Evolutionary conservation across 495 filamentous ascomycete genomes (phyloP).

Genomic region (Symbiotaphrina buchneri): DNA sequence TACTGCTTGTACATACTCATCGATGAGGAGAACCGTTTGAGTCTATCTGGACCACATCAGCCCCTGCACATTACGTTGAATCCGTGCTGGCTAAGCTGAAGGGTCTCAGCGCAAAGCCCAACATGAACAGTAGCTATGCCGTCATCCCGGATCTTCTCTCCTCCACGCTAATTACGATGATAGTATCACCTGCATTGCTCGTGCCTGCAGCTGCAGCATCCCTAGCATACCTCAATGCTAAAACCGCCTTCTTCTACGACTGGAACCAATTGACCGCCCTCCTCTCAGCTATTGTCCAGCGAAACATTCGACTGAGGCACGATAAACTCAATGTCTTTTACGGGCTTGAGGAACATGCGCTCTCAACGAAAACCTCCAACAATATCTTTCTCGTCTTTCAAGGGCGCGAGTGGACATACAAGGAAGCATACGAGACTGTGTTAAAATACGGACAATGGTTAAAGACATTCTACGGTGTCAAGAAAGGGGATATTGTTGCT

Average conservation of each 20-base stretch:
- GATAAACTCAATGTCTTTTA: conserved; percentile 64
- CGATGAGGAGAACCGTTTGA: too few species aligned
- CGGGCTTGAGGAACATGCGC: conserved; percentile 44
- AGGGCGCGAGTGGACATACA: conserved; percentile 56
- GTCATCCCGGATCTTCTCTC: background rate
- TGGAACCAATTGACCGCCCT: conserved; percentile 24
- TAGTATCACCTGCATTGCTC: conserved; percentile 17
- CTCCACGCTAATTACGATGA: background rate
- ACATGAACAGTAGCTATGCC: too few species aligned
- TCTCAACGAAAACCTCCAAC: conserved; percentile 28
- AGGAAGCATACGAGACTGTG: conserved; percentile 50
- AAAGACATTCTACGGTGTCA: conserved; percentile 42
- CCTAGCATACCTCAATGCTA: conserved; percentile 67
- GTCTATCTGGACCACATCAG: too few species aligned
- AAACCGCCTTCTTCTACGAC: conserved; percentile 45
- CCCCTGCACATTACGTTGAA: too few species aligned
- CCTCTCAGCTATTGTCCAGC: conserved; percentile 17
- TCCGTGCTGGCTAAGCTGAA: too few species aligned
- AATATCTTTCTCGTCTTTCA: conserved; percentile 50
- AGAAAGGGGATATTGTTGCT: conserved; percentile 63
- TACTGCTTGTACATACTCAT: too few species aligned
- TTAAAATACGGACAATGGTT: conserved; percentile 73
- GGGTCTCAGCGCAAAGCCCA: too few species aligned
- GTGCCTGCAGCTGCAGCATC: conserved; percentile 42
- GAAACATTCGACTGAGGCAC: conserved; percentile 20